Evolutionary conservation across 1,139 yeast genomes (phyloP).

Genomic region (Komagataea norvegica): DNA sequence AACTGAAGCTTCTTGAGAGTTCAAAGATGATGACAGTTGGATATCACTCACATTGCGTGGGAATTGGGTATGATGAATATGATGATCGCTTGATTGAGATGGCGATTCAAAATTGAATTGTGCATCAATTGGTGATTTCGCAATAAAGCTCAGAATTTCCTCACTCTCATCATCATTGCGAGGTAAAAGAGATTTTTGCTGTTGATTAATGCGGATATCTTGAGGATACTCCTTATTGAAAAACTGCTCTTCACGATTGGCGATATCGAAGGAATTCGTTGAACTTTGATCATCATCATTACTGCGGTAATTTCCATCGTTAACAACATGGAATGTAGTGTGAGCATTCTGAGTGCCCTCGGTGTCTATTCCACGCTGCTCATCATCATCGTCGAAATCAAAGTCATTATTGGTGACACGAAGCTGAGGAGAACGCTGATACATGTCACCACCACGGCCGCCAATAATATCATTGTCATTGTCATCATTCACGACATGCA

Average conservation of each 20-base stretch:
- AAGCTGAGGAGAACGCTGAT: neutral
- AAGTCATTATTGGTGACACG: neutral
- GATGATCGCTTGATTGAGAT: neutral
- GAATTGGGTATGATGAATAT: neutral
- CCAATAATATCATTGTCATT: neutral
- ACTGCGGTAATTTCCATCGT: constrained; percentile 23
- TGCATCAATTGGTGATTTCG: constrained; percentile 28
- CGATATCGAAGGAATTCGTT: constrained; percentile 10
- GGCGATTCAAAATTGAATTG: constrained; percentile 22
- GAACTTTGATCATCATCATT: constrained; percentile 7
- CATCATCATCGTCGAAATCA: neutral
- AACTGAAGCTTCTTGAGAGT: neutral
- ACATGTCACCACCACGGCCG: neutral
- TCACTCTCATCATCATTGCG: constrained; percentile 16
- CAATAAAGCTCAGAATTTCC: constrained; percentile 28
- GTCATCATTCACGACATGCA: constrained; percentile 12
- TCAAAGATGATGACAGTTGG: neutral
- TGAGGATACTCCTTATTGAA: constrained; percentile 12
- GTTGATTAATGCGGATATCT: constrained; percentile 15
- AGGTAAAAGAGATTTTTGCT: neutral
- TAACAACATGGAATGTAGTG: constrained; percentile 20
- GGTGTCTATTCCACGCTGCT: constrained; percentile 1
- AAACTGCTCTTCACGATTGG: constrained; percentile 5
- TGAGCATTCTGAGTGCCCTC: constrained; percentile 4
- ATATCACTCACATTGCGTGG: neutral